A percentile compares a stretch with the other conserved stretches of the same genome.
Evolutionary conservation across 2,329 filamentous ascomycete genomes (phyloP).

Genomic region (Clonostachys sp.): DNA sequence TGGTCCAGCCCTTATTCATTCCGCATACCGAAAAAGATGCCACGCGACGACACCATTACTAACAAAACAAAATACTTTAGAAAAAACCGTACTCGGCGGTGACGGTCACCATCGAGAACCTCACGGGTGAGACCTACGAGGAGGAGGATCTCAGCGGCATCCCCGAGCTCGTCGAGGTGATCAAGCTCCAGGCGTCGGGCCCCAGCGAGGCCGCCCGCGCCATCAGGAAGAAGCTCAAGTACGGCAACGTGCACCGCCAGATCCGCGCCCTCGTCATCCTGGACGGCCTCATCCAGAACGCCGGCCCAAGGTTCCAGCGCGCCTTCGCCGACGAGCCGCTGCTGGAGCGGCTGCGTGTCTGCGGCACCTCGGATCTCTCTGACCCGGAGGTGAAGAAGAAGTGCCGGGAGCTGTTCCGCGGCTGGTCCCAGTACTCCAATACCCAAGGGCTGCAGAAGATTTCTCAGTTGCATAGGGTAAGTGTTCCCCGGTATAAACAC

Average conservation of each 20-base stretch:
- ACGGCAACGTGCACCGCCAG: constrained; percentile 91
- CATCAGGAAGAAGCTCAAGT: constrained; percentile 97
- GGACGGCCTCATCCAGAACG: constrained; percentile 92
- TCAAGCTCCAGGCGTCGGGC: constrained; percentile 82
- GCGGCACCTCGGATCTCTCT: constrained; percentile 78
- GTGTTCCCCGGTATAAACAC: constrained; percentile 4
- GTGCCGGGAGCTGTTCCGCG: constrained; percentile 78
- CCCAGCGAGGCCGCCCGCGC: constrained; percentile 87
- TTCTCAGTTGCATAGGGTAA: constrained; percentile 68
- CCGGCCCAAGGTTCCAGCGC: constrained; percentile 80
- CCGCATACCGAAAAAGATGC: too few relatives aligned
- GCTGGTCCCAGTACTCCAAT: constrained; percentile 78
- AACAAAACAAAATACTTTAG: constrained; percentile 4
- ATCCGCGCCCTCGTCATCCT: constrained; percentile 83
- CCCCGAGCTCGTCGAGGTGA: constrained; percentile 89
- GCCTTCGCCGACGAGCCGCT: constrained; percentile 87
- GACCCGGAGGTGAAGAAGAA: constrained; percentile 85
- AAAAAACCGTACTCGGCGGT: constrained; percentile 87
- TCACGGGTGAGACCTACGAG: constrained; percentile 85
- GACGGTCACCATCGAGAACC: constrained; percentile 84
- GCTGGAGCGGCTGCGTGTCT: constrained; percentile 83
- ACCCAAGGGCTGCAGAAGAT: constrained; percentile 77
- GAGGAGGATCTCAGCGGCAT: constrained; percentile 91
- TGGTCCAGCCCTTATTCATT: too few relatives aligned
- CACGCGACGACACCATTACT: too few relatives aligned